These are phyloP conservation scores for Rhizophagus clarus DNA, from an alignment of 192 early-diverging fungal species.

Conservation along the genomic window DNA sequence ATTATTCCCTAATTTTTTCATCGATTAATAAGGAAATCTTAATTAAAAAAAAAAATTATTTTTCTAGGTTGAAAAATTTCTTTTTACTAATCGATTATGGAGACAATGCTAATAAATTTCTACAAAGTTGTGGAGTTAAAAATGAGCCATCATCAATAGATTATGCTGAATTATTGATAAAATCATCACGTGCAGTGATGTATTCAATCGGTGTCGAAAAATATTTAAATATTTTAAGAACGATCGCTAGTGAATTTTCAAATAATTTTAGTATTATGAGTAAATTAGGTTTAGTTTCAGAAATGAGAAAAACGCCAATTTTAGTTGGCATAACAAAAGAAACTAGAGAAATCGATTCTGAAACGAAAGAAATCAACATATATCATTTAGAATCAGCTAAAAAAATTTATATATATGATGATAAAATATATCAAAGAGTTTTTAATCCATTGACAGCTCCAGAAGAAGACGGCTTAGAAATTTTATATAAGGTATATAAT, in stretches of 20 bases:
- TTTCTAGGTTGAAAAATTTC: conserved; percentile 54
- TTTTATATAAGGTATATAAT: background rate
- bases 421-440: conserved; percentile 67
- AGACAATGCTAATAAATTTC: conserved; percentile 66
- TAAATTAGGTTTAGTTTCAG: conserved; percentile 46
- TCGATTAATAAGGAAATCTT: too few relatives aligned
- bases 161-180: conserved; percentile 64
- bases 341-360: conserved; percentile 35
- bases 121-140: conserved; percentile 82
- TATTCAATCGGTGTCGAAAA: conserved; percentile 56
- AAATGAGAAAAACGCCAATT: conserved; percentile 67
- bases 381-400: conserved; percentile 60
- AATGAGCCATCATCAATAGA: conserved; percentile 77
- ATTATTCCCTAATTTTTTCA: too few relatives aligned
- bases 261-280: conserved; percentile 36
- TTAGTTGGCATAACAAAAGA: conserved; percentile 60
- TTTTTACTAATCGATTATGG: conserved; percentile 74
- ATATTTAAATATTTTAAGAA: conserved; percentile 70
- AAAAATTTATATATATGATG: conserved; percentile 80
- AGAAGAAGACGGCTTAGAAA: background rate
- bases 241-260: conserved; percentile 71
- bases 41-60: conserved; percentile 29
- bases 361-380: background rate
- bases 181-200: conserved; percentile 58
- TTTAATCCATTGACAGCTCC: conserved; percentile 64